Conservation (phyloP, 2,329 filamentous ascomycete genomes). For the Colletotrichum lupini region DNA sequence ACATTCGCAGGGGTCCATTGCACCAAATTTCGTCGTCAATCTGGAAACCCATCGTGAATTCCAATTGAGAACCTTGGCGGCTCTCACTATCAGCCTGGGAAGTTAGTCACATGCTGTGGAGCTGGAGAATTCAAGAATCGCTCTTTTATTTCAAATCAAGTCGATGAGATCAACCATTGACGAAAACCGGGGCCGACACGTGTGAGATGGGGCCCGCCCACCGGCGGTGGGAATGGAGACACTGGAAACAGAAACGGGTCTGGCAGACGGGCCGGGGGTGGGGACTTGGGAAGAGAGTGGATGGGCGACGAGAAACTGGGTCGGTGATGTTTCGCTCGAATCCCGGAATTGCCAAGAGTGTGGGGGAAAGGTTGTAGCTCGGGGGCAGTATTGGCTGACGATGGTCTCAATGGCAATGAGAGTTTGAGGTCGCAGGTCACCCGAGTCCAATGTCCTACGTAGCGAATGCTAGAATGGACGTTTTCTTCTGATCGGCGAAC, state of each 20-base stretch:
- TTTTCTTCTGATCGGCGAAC: neutral
- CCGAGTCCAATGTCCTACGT: neutral
- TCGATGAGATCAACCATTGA: neutral
- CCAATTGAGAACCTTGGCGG: neutral
- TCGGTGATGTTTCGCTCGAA: constrained; percentile 35
- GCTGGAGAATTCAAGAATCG: neutral
- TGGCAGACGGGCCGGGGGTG: too few species aligned
- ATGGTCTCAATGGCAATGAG: neutral
- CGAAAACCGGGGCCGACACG: neutral
- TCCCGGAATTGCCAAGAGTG: constrained; percentile 21
- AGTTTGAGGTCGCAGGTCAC: constrained; percentile 10
- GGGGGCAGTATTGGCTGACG: neutral
- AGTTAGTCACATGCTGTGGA: neutral
- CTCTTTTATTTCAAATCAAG: neutral
- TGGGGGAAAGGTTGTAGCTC: constrained; percentile 6
- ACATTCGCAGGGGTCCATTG: neutral
- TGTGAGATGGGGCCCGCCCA: neutral
- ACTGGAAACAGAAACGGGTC: neutral
- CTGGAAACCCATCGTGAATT: neutral
- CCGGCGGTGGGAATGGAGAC: neutral
- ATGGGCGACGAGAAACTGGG: neutral
- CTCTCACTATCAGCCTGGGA: neutral
- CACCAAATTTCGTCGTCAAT: neutral
- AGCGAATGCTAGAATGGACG: neutral
- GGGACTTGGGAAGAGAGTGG: too few species aligned